Evolutionary conservation across 805 yeast genomes (phyloP).

Genomic region (Candida silvicultrix): DNA sequence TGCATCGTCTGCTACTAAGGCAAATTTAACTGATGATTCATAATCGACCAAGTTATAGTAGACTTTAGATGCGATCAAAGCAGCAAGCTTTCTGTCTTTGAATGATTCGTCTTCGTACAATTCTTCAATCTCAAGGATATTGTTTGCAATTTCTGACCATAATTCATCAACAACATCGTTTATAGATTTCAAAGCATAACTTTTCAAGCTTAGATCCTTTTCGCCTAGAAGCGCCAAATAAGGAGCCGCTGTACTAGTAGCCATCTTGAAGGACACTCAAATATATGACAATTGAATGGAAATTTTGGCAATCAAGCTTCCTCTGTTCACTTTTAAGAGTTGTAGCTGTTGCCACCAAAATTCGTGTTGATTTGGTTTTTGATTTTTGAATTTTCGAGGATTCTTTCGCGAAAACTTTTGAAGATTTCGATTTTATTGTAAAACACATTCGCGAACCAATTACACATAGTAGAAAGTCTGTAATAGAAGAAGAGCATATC

Average conservation of each 20-base stretch:
- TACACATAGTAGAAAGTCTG: no score
- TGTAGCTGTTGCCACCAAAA: neutral
- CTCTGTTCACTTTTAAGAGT: neutral
- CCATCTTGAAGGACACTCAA: neutral
- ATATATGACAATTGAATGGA: neutral
- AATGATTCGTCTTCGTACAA: slow-evolving; percentile 80
- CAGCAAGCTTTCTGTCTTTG: slow-evolving; percentile 76
- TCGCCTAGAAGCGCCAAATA: slow-evolving; percentile 85
- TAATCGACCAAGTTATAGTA: slow-evolving; percentile 91
- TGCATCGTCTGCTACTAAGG: slow-evolving; percentile 75
- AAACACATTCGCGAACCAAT: neutral
- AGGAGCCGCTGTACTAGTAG: slow-evolving; percentile 82
- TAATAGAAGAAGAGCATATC: no score
- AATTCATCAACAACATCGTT: slow-evolving; percentile 80
- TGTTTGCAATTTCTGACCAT: slow-evolving; percentile 97
- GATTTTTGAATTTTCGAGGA: neutral
- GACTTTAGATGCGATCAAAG: slow-evolving; percentile 85
- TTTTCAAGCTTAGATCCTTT: slow-evolving; percentile 67
- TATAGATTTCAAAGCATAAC: slow-evolving; percentile 79
- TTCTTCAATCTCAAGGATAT: slow-evolving; percentile 81
- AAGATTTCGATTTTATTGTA: no score
- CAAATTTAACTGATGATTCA: slow-evolving; percentile 83
- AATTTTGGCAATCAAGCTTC: neutral
- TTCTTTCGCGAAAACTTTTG: neutral
- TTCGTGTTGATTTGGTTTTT: neutral